Evolutionary conservation across 1,139 yeast genomes (phyloP), one percentile per base, ranked within the genome.

Genomic region (Candida sanyaensis): DNA sequence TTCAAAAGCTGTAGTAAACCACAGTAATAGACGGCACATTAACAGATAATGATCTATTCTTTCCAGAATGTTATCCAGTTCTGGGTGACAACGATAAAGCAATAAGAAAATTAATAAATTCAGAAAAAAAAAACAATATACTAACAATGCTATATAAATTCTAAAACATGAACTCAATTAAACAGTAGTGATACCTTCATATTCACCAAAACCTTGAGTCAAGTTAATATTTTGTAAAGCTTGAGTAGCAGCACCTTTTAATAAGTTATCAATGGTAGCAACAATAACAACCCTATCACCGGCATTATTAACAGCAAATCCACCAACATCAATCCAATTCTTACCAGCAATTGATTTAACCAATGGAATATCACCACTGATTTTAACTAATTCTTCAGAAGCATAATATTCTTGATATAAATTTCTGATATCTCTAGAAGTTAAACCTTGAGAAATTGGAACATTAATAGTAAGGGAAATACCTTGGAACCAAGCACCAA

Each of bases 401-500:
- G 84, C 87, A 66, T 89, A 93, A 64, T 91, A 81, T 41, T 91
- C 96, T 68, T 89, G 95, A 75, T 88, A 93, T 54, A 93, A 71
- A 66, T 86, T 82, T 69, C 96, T 83, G 56, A 91, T 81, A 50
- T 90, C 96, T 63, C 96, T 83, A 8, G 93, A 78, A 10, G 95
- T 81, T 58, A 92, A 73, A 42, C 80, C 77, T 53, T 77, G 75
- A 61, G 83, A 84, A 62, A 93, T 80, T 46, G 99, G 99, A 52
- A 93, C 88, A 46, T 90, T 85, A 52, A 93, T 86, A 26, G 99
- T 93, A 63, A 88, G 89, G 1, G 96, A 78, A 58, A 93, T 93
- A 58, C 99, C 99, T 72, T 93, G 98, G 83, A 95, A 93, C 99
- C 99, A 93, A 68, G 88, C 96, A 2, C 97, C 99, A 50, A 93